Base-by-base conservation (phyloP, 345 rosid species). In the Nephelium lappaceum region DNA sequence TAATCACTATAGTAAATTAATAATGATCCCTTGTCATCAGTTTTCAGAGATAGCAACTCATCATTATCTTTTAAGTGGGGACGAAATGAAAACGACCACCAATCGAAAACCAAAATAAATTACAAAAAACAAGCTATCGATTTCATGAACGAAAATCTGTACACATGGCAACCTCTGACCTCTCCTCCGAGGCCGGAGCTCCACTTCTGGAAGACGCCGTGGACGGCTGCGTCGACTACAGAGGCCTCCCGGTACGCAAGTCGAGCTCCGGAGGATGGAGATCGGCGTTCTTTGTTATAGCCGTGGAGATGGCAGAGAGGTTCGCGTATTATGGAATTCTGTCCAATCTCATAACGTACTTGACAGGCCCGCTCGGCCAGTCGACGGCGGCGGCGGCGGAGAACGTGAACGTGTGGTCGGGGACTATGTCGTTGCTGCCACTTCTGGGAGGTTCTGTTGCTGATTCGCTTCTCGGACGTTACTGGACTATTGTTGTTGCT, bases 381-480 rank as follows among this genome's bases (percentile, higher is more conserved):
- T 45, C 51, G 11, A 45, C 51, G 7, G 51, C 12, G 8, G 2
- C 51, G 51, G 51, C 51, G 51, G 51, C 12, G 51, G 51, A 45
- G 51, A 45, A 45, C 51, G 51, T 45, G 11, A 45, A 45, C 51
- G 51, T 5, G 11, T 45, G 51, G 51, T 45, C 51, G 8, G 88
- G 87, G 5, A 77, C 82, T 49, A 84, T 73, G 47, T 74, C 84
- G 51, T 55, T 88, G 79, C 80, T 88, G 23, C 90, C 90, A 3
- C 85, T 87, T n/a, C 65, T 87, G 5, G 90, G 86, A 12, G 90
- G 87, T 14, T 84, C 82, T 51, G 42, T 88, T 6, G 90, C 90
- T 0, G 88, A 85, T 78, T 79, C 88, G 3, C 81, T 80, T 49
- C 85, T 88, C 45, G 90, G 88, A 61, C 86, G 88, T 15, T 88